These are phyloP conservation scores for Rhytidiadelphus loreus DNA, from an alignment of 225 moss, liverwort and hornwort species.

Conservation along the genomic window DNA sequence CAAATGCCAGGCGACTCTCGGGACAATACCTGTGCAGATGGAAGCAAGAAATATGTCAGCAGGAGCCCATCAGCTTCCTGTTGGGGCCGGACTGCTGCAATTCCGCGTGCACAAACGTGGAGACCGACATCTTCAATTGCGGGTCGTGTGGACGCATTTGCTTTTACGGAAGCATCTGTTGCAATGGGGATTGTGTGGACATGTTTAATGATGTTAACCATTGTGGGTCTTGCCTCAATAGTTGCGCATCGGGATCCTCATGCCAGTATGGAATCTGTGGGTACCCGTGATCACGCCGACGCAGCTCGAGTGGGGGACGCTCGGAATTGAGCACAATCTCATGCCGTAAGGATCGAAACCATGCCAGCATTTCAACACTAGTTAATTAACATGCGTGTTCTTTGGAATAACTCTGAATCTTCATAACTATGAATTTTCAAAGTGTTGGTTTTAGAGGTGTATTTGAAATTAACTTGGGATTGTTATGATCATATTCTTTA, in stretches of 20 bases:
- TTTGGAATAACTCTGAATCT: too few relatives aligned
- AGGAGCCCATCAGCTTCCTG: slow-evolving; percentile 13
- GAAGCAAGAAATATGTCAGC: slow-evolving; percentile 13
- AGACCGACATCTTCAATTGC: slow-evolving; percentile 22
- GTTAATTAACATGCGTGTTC: background rate
- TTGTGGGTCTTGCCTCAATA: slow-evolving; percentile 23
- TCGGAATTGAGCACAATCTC: background rate
- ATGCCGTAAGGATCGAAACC: background rate
- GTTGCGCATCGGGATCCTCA: background rate
- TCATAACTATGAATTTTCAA: background rate
- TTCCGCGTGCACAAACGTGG: slow-evolving; percentile 8
- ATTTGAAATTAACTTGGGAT: background rate
- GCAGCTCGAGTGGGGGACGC: background rate
- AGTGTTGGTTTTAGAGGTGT: background rate
- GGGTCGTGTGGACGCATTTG: slow-evolving; percentile 18
- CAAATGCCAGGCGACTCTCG: background rate
- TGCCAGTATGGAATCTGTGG: slow-evolving; percentile 31
- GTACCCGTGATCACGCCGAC: background rate
- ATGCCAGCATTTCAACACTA: background rate
- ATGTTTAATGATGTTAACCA: slow-evolving; percentile 11
- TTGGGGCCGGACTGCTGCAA: slow-evolving; percentile 30
- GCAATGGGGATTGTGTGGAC: slow-evolving; percentile 19
- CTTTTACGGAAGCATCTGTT: slow-evolving; percentile 36
- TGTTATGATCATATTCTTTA: too few relatives aligned
- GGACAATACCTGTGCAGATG: slow-evolving; percentile 9